Evolutionary conservation across 2,329 filamentous ascomycete species (phyloP).

Genomic region (Aspergillus texensis): DNA sequence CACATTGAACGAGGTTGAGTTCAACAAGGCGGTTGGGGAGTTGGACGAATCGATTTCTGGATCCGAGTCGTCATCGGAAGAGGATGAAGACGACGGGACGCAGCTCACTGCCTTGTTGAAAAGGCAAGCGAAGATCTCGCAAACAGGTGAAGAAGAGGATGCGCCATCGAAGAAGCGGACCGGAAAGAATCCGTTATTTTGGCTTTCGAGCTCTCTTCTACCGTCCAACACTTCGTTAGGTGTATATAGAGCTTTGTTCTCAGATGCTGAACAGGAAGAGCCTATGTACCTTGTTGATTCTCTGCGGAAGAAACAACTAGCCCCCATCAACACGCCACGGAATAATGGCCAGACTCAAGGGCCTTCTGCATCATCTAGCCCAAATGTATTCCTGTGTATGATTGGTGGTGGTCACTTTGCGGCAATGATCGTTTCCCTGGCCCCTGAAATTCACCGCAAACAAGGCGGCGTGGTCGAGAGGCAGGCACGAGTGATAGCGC

Average conservation of each 20-base stretch:
- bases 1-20: conserved; percentile 77
- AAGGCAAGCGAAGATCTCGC: conserved; percentile 74
- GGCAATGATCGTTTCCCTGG: conserved; percentile 88
- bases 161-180: conserved; percentile 53
- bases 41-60: conserved; percentile 91
- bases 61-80: conserved; percentile 70
- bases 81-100: conserved; percentile 59
- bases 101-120: conserved; percentile 75
- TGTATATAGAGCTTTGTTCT: conserved; percentile 81
- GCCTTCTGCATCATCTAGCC: conserved; percentile 59
- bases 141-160: conserved; percentile 51
- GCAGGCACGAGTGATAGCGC: conserved; percentile 84
- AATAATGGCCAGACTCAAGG: conserved; percentile 39
- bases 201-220: conserved; percentile 77
- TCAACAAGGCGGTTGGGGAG: conserved; percentile 81
- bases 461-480: conserved; percentile 73
- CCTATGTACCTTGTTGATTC: conserved; percentile 65
- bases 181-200: conserved; percentile 76
- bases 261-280: conserved; percentile 69
- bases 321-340: conserved; percentile 54
- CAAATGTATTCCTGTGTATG: conserved; percentile 97
- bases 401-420: conserved; percentile 97
- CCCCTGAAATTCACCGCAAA: conserved; percentile 75
- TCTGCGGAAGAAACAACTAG: conserved; percentile 75
- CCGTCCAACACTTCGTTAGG: conserved; percentile 81